Percentiles rank a stretch among this genome's conserved stretches.
These are phyloP conservation scores for Cyberlindnera petersonii DNA, from an alignment of 805 yeast genomes.

Conservation along the genomic window DNA sequence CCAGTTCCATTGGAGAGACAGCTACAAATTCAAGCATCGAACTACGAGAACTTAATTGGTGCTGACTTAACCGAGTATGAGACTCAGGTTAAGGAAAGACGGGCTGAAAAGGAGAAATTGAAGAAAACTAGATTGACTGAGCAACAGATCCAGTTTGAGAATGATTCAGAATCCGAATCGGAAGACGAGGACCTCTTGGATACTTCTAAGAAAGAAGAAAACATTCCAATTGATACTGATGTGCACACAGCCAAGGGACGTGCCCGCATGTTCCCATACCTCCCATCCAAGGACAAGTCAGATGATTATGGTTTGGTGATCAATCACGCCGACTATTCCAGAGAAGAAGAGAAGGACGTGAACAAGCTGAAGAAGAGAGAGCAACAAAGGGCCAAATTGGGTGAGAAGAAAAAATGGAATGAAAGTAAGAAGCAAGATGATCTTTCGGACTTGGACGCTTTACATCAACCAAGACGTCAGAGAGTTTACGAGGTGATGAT, in stretches of 20 bases:
- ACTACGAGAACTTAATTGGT: slow-evolving; percentile 49
- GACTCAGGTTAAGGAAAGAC: slow-evolving; percentile 41
- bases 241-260: slow-evolving; percentile 28
- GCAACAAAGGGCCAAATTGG: slow-evolving; percentile 28
- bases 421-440: slow-evolving; percentile 47
- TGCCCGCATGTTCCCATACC: slow-evolving; percentile 71
- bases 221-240: slow-evolving; percentile 32
- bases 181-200: slow-evolving; percentile 27
- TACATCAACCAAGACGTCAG: slow-evolving; percentile 49
- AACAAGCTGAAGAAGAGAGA: slow-evolving; percentile 28
- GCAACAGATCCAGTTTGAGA: slow-evolving; percentile 25
- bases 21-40: slow-evolving; percentile 35
- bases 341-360: slow-evolving; percentile 44
- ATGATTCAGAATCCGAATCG: slow-evolving; percentile 25
- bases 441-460: slow-evolving; percentile 45
- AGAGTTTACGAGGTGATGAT: slow-evolving; percentile 33
- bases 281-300: slow-evolving; percentile 50
- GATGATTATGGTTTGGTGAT: slow-evolving; percentile 90
- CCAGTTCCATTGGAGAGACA: slow-evolving; percentile 51
- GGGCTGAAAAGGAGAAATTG: slow-evolving; percentile 35
- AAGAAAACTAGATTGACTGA: slow-evolving; percentile 30
- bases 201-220: slow-evolving; percentile 15
- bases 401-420: slow-evolving; percentile 36
- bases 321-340: slow-evolving; percentile 57
- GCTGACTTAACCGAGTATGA: slow-evolving; percentile 48